Evolutionary conservation across 2,329 filamentous ascomycete species (phyloP).

Genomic region (Alternaria tenuissima): DNA sequence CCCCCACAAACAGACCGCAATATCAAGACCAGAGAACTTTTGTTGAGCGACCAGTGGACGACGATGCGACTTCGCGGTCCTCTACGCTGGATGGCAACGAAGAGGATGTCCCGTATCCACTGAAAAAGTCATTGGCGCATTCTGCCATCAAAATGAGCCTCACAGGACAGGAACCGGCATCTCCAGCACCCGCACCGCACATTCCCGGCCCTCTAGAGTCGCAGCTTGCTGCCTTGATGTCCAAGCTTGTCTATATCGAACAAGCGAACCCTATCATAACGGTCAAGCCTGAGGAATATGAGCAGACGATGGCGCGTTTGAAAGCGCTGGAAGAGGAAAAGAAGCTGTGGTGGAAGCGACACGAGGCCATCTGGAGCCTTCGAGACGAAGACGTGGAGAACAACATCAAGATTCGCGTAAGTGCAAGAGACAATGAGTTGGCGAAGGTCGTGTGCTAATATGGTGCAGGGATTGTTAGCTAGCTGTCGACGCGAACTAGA

Average conservation of each 20-base stretch:
- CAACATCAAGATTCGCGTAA: conserved; percentile 52
- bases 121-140: conserved; percentile 40
- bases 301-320: conserved; percentile 40
- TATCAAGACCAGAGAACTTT: conserved; percentile 19
- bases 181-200: conserved; percentile 32
- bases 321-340: conserved; percentile 50
- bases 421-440: background rate
- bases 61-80: conserved; percentile 42
- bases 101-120: conserved; percentile 38
- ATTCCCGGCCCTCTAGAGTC: conserved; percentile 48
- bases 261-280: conserved; percentile 44
- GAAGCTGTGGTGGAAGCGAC: conserved; percentile 44
- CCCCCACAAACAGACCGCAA: conserved; percentile 19
- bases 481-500: conserved; percentile 52
- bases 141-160: conserved; percentile 20
- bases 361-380: conserved; percentile 53
- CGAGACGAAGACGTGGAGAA: conserved; percentile 56
- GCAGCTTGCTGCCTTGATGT: conserved; percentile 49
- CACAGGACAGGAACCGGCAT: conserved; percentile 27
- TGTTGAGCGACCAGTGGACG: conserved; percentile 33
- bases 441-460: conserved; percentile 8
- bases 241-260: conserved; percentile 49
- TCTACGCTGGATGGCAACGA: conserved; percentile 47
- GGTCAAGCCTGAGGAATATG: conserved; percentile 51
- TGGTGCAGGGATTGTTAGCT: conserved; percentile 45